Evolutionary conservation across 768 basidiomycete genomes (phyloP), one percentile per base, ranked within the genome.

Genomic region (Cystofilobasidium bisporidii): DNA sequence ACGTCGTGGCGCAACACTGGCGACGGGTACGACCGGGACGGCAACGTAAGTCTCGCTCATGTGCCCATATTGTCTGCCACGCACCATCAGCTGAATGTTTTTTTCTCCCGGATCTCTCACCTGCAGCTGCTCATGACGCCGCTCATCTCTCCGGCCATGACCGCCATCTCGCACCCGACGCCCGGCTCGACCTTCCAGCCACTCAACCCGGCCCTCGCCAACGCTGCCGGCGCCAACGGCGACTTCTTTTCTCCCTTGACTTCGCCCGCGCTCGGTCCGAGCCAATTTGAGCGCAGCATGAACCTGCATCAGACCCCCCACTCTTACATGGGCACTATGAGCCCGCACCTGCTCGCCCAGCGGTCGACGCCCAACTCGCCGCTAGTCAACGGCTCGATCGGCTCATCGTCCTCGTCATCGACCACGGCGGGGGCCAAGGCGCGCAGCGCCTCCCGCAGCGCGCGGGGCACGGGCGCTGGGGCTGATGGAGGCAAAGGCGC

Each of bases 91-190:
- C n/a, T n/a, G n/a, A n/a, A n/a, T n/a, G n/a, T n/a, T n/a, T n/a
- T n/a, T n/a, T n/a, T n/a, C n/a, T n/a, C n/a, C n/a, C n/a, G n/a
- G n/a, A n/a, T n/a, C n/a, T n/a, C n/a, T n/a, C n/a, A n/a, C n/a
- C n/a, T n/a, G n/a, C 24, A 50, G 68, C 59, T 73, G 73, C 3
- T 74, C 73, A 71, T 76, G 33, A 71, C 74, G 20, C 77, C 75
- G 5, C 76, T 75, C 24, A 79, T 73, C 69, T 75, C 73, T 58
- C 63, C 73, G 18, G 38, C 72, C 45, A 67, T 71, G 65, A 72
- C 66, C 61, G 24, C 65, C 60, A n/a, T 28, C 48, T 6, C 79
- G 82, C 0, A 79, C 43, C 88, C 87, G 18, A 87, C 88, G 0
- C 87, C 67, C 14, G 70, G 69, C 12, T 53, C 69, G 43, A 60